Evolutionary conservation across 805 yeast species (phyloP), one percentile per base, ranked within the genome.

Genomic region (Starmerella potacharoeniae): DNA sequence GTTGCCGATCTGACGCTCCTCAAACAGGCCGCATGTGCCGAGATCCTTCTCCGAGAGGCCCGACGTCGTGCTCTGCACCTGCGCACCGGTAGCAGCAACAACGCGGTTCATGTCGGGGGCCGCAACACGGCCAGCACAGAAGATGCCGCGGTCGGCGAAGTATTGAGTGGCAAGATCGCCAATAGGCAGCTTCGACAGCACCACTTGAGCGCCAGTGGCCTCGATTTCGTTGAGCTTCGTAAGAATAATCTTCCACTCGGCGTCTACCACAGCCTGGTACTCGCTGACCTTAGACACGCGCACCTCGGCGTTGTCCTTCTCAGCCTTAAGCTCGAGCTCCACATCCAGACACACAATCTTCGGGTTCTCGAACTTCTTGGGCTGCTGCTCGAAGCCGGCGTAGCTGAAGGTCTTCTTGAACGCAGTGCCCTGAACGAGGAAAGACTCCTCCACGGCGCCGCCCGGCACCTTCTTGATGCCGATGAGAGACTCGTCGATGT

Each of bases 351-450:
- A 80, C 55, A 93, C 74, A 60, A 93, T 81, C 70, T 83, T 86
- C 48, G 98, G 96, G 69, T 86, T 75, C 17, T 65, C 64, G 68
- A 93, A 88, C 52, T 69, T 71, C 71, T 93, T 93, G 51, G 98
- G 98, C 72, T 93, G 98, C 75, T 93, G 98, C 72, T 93, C 98
- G 69, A 93, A 93, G 3, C 98, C 98, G 48, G 98, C 98, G 65
- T 93, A 93, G 30, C 97, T 84, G 66, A 93, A 93, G 0, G 98
- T 90, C 74, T 93, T 93, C 67, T 93, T 88, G 73, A 93, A 93
- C 3, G 97, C 98, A 58, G 93, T 97, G 67, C 98, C 98, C 63
- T 86, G 80, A 52, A 93, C 80, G 63, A 89, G 86, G 58, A 81
- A 67, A 10, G 97, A 85, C 65, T 93, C 97, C 68, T 91, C 96